Percentiles rank a stretch among this genome's conserved stretches.
Evolutionary conservation across 2,329 filamentous ascomycete species (phyloP).

Genomic region (Hypoxylon sp.): DNA sequence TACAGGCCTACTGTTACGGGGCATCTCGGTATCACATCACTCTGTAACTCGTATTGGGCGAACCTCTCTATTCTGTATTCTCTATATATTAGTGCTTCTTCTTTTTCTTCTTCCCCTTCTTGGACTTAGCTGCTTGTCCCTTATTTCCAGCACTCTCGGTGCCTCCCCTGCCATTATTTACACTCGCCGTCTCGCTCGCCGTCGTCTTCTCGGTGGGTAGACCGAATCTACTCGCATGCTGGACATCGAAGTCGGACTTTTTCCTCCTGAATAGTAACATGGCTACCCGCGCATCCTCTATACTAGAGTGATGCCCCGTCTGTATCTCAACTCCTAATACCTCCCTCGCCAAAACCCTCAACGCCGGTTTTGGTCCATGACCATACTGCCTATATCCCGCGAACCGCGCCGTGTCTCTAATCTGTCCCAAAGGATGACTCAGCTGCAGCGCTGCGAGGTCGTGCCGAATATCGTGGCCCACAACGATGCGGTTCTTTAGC

Average conservation of each 20-base stretch:
- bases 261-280: constrained; percentile 90
- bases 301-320: constrained; percentile 74
- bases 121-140: constrained; percentile 49
- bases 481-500: constrained; percentile 74
- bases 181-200: constrained; percentile 27
- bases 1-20: neutral
- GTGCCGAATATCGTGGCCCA: constrained; percentile 80
- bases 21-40: neutral
- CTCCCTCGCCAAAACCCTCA: constrained; percentile 71
- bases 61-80: constrained; percentile 1
- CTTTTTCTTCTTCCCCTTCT: constrained; percentile 61
- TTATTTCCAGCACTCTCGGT: neutral
- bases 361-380: constrained; percentile 76
- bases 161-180: constrained; percentile 17
- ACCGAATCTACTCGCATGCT: constrained; percentile 78
- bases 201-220: constrained; percentile 50
- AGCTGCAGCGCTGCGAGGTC: constrained; percentile 81
- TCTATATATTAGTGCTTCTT: constrained; percentile 54
- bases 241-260: constrained; percentile 88
- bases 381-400: constrained; percentile 79
- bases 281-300: constrained; percentile 86
- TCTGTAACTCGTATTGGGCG: neutral
- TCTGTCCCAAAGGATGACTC: constrained; percentile 82
- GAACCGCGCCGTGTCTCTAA: constrained; percentile 88
- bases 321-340: constrained; percentile 75